Conservation (phyloP, 164 flowering plant genomes). For the Litsea cubeba region DNA sequence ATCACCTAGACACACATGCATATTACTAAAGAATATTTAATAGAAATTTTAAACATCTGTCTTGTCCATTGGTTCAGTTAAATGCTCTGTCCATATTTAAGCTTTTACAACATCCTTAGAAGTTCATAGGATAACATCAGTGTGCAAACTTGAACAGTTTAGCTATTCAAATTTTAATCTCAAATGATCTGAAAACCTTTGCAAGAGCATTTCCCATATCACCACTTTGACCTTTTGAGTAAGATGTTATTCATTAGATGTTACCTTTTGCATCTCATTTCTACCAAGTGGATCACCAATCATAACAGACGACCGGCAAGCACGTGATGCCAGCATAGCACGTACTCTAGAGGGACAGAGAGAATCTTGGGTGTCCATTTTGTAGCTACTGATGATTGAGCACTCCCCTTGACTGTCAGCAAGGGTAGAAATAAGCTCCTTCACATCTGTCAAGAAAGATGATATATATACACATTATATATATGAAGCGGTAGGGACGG, state of each 20-base stretch:
- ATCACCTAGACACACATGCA: too few relatives aligned
- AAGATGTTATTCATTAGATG: background rate
- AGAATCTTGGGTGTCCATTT: slow-evolving; percentile 65
- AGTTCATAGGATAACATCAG: too few relatives aligned
- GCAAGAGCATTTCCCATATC: background rate
- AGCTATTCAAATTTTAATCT: background rate
- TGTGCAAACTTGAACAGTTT: too few relatives aligned
- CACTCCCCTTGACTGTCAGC: slow-evolving; percentile 89
- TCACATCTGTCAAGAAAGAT: slow-evolving; percentile 56
- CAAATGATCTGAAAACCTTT: background rate
- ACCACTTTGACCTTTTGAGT: too few relatives aligned
- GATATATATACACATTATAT: background rate
- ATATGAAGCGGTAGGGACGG: background rate
- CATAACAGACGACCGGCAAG: slow-evolving; percentile 90
- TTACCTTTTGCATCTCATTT: slow-evolving; percentile 89
- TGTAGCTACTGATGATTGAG: slow-evolving; percentile 66
- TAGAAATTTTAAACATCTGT: too few relatives aligned
- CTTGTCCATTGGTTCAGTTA: too few relatives aligned
- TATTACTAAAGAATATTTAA: too few relatives aligned
- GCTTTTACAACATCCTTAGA: too few relatives aligned
- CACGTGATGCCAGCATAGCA: slow-evolving; percentile 96
- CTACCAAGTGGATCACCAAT: slow-evolving; percentile 86
- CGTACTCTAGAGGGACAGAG: slow-evolving; percentile 94
- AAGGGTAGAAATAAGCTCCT: slow-evolving; percentile 87
- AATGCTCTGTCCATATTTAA: too few relatives aligned